Evolutionary conservation across 2,329 filamentous ascomycete species (phyloP).

Genomic region (Botrytis medusae): DNA sequence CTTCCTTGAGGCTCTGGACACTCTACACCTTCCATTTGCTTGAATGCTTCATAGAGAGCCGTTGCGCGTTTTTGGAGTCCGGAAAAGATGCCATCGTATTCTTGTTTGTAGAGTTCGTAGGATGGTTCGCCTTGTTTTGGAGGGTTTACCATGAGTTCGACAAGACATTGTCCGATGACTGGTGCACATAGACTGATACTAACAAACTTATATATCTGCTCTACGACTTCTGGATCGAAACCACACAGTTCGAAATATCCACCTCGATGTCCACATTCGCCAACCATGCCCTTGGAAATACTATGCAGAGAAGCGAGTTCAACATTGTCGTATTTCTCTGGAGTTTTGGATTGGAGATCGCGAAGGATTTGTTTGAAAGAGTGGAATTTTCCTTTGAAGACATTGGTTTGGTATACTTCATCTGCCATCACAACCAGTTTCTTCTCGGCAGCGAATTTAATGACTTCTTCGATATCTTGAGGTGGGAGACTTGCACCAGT

Average conservation of each 20-base stretch:
- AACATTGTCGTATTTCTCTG: slow-evolving; percentile 76
- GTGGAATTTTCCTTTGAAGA: slow-evolving; percentile 91
- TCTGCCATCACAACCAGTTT: slow-evolving; percentile 89
- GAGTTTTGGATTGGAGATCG: slow-evolving; percentile 71
- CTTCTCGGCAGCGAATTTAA: slow-evolving; percentile 83
- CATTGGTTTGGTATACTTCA: slow-evolving; percentile 99
- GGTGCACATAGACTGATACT: slow-evolving; percentile 96
- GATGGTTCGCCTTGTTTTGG: slow-evolving; percentile 80
- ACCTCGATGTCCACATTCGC: slow-evolving; percentile 95
- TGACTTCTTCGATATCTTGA: slow-evolving; percentile 77
- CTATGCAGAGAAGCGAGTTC: slow-evolving; percentile 93
- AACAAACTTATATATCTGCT: slow-evolving; percentile 98
- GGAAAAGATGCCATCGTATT: slow-evolving; percentile 80
- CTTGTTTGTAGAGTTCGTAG: slow-evolving; percentile 76
- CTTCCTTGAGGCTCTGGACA: slow-evolving; percentile 75
- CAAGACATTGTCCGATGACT: slow-evolving; percentile 91
- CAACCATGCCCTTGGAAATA: slow-evolving; percentile 97
- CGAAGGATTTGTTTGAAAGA: slow-evolving; percentile 92
- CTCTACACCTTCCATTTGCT: slow-evolving; percentile 92
- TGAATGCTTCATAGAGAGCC: slow-evolving; percentile 87
- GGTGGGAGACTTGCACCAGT: slow-evolving; percentile 83
- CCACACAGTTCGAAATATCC: slow-evolving; percentile 96
- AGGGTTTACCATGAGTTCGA: slow-evolving; percentile 98
- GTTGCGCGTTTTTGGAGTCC: slow-evolving; percentile 76
- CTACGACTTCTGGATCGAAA: slow-evolving; percentile 81